Evolutionary conservation across 2,329 filamentous ascomycete species (phyloP).

Genomic region (Verticillium tricorpus): DNA sequence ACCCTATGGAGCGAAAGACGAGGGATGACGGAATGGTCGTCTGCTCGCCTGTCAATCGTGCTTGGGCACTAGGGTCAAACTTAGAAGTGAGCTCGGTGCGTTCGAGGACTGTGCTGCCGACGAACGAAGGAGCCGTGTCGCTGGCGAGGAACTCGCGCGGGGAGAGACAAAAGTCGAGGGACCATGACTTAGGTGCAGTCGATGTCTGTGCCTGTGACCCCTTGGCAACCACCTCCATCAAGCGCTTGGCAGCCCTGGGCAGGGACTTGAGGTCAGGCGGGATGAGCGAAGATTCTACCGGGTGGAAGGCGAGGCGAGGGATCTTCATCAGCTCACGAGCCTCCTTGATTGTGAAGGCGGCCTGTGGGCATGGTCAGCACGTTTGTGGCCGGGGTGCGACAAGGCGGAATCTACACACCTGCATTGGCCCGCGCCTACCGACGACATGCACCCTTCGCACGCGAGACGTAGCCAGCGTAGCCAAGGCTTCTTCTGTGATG

Average conservation of each 20-base stretch:
- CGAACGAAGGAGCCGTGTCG: constrained; percentile 34
- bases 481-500: constrained; percentile 80
- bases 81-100: constrained; percentile 51
- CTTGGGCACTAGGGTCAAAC: constrained; percentile 47
- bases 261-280: constrained; percentile 65
- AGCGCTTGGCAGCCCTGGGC: constrained; percentile 68
- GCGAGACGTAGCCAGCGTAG: constrained; percentile 65
- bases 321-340: constrained; percentile 82
- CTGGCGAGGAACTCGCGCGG: constrained; percentile 63
- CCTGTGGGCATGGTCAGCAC: constrained; percentile 41
- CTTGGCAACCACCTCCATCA: constrained; percentile 78
- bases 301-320: constrained; percentile 64
- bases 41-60: constrained; percentile 43
- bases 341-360: constrained; percentile 94
- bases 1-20: constrained; percentile 93
- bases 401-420: constrained; percentile 45
- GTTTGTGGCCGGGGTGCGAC: not conserved
- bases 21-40: constrained; percentile 59
- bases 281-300: constrained; percentile 61
- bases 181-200: constrained; percentile 65
- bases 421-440: constrained; percentile 82
- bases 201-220: constrained; percentile 53
- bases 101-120: constrained; percentile 67
- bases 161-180: constrained; percentile 78
- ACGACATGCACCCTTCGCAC: constrained; percentile 82